A percentile compares a stretch with the other conserved stretches of the same genome.
phyloP scores from a whole-genome alignment of 2,329 filamentous ascomycete species.

The Nectriaceae sp. region DNA sequence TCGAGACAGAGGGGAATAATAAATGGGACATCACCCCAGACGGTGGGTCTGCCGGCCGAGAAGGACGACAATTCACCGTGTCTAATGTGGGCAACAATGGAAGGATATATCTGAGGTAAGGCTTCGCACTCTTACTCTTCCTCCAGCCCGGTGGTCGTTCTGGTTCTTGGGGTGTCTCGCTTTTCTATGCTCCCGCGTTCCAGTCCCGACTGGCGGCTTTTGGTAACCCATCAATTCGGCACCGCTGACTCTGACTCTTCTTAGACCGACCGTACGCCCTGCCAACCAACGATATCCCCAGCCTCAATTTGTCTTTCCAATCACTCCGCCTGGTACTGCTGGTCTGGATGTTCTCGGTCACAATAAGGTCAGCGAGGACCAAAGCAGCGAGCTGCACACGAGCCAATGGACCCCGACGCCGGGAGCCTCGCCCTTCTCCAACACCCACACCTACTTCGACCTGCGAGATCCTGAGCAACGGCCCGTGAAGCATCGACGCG shows the following conservation, averaged over 20 bases:
- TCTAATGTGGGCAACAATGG: constrained; percentile 83
- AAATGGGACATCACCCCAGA: constrained; percentile 62
- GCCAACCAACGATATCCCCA: constrained; percentile 63
- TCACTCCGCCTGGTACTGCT: constrained; percentile 61
- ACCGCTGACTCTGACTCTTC: constrained; percentile 19
- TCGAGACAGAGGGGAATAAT: constrained; percentile 46
- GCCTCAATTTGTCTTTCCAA: constrained; percentile 60
- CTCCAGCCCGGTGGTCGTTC: constrained; percentile 3
- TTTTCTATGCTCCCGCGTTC: not conserved
- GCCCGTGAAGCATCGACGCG: constrained; percentile 54
- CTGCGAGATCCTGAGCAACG: constrained; percentile 17
- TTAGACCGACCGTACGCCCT: constrained; percentile 62
- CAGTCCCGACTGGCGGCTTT: not conserved
- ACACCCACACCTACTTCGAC: constrained; percentile 35
- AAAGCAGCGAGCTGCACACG: constrained; percentile 30
- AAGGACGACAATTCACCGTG: constrained; percentile 75
- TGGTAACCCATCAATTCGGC: not conserved
- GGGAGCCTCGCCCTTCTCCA: constrained; percentile 38
- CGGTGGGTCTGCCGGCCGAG: constrained; percentile 60
- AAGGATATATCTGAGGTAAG: constrained; percentile 78
- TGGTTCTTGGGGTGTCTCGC: not conserved
- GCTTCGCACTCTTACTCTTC: constrained; percentile 4
- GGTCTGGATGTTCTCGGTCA: constrained; percentile 50
- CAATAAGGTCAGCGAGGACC: constrained; percentile 26
- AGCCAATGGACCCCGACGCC: constrained; percentile 45